phyloP scores from a whole-genome alignment of 441 rosid genomes.

The Populus hybrid region DNA sequence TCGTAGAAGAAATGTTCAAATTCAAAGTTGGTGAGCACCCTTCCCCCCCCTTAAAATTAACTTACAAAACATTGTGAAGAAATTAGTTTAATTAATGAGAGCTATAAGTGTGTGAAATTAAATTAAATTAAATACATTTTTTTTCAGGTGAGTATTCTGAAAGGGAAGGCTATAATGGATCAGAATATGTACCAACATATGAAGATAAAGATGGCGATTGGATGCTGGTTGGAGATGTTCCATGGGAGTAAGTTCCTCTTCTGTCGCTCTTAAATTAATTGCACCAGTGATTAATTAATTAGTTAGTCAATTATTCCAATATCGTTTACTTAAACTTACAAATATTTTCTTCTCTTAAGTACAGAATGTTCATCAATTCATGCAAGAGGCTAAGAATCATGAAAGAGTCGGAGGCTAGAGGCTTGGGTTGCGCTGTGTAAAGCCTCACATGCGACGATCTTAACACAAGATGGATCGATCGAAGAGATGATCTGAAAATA shows the following conservation, averaged over 20 bases:
- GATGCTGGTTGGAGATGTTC: conserved; percentile 31
- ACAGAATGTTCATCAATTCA: conserved; percentile 61
- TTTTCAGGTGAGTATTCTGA: conserved; percentile 51
- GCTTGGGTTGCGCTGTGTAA: conserved; percentile 36
- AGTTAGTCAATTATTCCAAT: no score
- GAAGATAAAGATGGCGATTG: conserved; percentile 78
- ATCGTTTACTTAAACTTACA: neutral
- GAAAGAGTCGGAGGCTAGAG: conserved; percentile 36
- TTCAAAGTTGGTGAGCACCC: conserved; percentile 44
- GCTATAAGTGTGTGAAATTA: neutral
- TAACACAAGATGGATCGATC: neutral
- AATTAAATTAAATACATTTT: neutral
- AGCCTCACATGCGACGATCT: neutral
- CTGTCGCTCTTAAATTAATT: neutral
- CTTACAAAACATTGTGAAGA: neutral
- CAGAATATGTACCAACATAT: conserved; percentile 66
- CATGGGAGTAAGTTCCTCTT: conserved; percentile 62
- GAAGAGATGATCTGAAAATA: no score
- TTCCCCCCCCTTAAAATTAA: neutral
- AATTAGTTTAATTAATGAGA: neutral
- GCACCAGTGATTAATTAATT: no score
- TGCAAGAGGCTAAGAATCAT: conserved; percentile 46
- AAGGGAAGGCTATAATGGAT: conserved; percentile 71
- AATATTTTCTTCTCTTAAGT: neutral
- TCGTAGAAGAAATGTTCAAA: conserved; percentile 70